Conservation (phyloP, 208 protist species). For the Trypanosoma grayi region DNA sequence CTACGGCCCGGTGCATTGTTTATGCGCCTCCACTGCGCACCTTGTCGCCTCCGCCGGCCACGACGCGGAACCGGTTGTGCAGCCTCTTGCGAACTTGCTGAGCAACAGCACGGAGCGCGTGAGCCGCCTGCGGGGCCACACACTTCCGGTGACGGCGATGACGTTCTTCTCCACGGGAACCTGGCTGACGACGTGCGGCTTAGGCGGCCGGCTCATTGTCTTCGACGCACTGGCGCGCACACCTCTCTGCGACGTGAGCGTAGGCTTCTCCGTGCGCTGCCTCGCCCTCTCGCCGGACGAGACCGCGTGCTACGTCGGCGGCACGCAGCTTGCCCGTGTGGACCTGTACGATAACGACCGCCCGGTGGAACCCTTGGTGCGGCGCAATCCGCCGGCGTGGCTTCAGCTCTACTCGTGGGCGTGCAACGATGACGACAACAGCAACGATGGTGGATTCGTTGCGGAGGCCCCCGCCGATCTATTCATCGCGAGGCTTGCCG, state of each 20-base stretch:
- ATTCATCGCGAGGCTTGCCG: conserved; percentile 8
- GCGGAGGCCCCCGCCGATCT: conserved; percentile 9
- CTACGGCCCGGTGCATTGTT: conserved; percentile 52
- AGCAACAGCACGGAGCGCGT: conserved; percentile 11
- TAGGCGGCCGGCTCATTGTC: conserved; percentile 34
- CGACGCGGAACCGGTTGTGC: conserved; percentile 57
- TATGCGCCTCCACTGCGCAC: conserved; percentile 40
- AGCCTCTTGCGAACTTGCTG: conserved; percentile 32
- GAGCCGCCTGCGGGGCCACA: conserved; percentile 45
- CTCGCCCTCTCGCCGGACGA: conserved; percentile 64
- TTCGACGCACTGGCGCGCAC: conserved; percentile 28
- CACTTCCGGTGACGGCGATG: conserved; percentile 38
- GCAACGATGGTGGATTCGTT: neutral
- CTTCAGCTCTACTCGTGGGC: conserved; percentile 23
- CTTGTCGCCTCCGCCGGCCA: conserved; percentile 66
- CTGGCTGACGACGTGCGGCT: conserved; percentile 26
- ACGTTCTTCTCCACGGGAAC: conserved; percentile 34
- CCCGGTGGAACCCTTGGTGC: conserved; percentile 12
- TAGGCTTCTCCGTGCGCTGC: conserved; percentile 45
- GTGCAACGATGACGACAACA: neutral
- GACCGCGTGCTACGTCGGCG: conserved; percentile 59
- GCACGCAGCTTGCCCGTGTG: conserved; percentile 39
- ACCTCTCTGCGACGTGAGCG: conserved; percentile 28
- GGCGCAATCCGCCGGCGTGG: conserved; percentile 13
- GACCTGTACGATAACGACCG: conserved; percentile 40